These are phyloP conservation scores for Collybia sp. DNA, from an alignment of 768 basidiomycete genomes.

Conservation along the genomic window DNA sequence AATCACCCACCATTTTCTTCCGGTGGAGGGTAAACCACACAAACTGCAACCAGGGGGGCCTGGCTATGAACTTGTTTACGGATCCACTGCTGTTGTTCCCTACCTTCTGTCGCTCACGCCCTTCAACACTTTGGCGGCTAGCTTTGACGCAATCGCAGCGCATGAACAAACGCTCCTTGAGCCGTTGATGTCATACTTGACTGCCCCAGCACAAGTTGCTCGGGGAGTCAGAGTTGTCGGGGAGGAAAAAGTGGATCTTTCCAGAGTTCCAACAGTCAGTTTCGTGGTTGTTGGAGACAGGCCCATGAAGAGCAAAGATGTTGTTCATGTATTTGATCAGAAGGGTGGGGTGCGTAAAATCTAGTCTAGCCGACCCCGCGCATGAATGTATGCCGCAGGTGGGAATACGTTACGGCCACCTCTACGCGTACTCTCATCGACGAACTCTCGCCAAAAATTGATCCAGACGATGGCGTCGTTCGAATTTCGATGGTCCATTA, in stretches of 20 bases:
- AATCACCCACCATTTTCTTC: conserved; percentile 69
- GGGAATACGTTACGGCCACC: conserved; percentile 76
- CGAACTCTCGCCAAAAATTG: conserved; percentile 48
- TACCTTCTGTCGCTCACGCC: conserved; percentile 63
- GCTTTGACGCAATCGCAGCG: conserved; percentile 51
- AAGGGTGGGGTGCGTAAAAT: conserved; percentile 43
- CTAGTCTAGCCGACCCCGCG: conserved; percentile 1
- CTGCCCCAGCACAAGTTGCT: conserved; percentile 38
- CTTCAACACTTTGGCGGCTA: conserved; percentile 36
- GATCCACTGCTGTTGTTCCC: conserved; percentile 49
- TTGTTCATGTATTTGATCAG: conserved; percentile 62
- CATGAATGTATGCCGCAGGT: conserved; percentile 36
- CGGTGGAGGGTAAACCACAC: conserved; percentile 36
- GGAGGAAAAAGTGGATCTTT: conserved; percentile 35
- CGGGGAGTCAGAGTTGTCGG: conserved; percentile 70
- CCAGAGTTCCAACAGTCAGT: conserved; percentile 62
- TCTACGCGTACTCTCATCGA: conserved; percentile 66
- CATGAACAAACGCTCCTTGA: conserved; percentile 60
- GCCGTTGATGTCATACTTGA: conserved; percentile 52
- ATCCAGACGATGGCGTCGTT: conserved; percentile 62
- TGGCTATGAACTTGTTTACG: conserved; percentile 69
- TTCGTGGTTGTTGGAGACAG: conserved; percentile 64
- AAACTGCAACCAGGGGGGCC: conserved; percentile 74
- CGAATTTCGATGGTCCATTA: conserved; percentile 78
- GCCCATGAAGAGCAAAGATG: conserved; percentile 52